A percentile compares a stretch with the other conserved stretches of the same genome.
These are phyloP conservation scores for Cladosporium sp. DNA, from an alignment of 2,329 filamentous ascomycete species.

Conservation along the genomic window DNA sequence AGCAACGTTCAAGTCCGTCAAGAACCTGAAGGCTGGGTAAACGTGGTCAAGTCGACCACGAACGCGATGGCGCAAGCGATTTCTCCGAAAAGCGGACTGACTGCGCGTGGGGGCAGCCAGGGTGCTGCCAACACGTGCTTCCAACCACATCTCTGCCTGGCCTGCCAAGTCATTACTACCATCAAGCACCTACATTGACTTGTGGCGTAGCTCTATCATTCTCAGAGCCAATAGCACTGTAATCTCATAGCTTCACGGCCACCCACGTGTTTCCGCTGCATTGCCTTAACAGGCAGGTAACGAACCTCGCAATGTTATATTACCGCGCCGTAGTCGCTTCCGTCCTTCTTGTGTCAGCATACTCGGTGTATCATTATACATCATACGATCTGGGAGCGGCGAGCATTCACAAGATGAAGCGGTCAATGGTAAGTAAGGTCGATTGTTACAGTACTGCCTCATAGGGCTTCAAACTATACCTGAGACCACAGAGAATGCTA, in stretches of 20 bases:
- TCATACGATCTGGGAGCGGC: too few relatives aligned
- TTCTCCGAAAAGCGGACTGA: too few relatives aligned
- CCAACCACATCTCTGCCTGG: slow-evolving; percentile 4
- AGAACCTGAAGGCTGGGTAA: too few relatives aligned
- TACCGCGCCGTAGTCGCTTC: not conserved
- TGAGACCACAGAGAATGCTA: too few relatives aligned
- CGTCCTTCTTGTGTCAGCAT: not conserved
- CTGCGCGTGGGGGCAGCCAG: too few relatives aligned
- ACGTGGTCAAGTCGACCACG: too few relatives aligned
- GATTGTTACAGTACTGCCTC: too few relatives aligned
- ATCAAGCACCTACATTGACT: not conserved
- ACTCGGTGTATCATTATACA: not conserved
- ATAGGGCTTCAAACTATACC: too few relatives aligned
- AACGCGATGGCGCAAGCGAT: too few relatives aligned
- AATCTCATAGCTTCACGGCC: not conserved
- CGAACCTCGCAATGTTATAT: not conserved
- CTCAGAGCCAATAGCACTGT: not conserved
- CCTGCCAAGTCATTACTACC: not conserved
- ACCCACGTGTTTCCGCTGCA: slow-evolving; percentile 1
- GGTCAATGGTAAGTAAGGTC: not conserved
- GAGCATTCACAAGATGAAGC: not conserved
- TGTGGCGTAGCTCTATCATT: not conserved
- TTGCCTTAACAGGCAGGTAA: not conserved
- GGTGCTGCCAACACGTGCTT: slow-evolving; percentile 1
- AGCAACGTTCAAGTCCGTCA: too few relatives aligned